A percentile compares a stretch with the other conserved stretches of the same genome.
These are phyloP conservation scores for Tausonia pullulans DNA, from an alignment of 1,284 basidiomycete species.

Conservation along the genomic window DNA sequence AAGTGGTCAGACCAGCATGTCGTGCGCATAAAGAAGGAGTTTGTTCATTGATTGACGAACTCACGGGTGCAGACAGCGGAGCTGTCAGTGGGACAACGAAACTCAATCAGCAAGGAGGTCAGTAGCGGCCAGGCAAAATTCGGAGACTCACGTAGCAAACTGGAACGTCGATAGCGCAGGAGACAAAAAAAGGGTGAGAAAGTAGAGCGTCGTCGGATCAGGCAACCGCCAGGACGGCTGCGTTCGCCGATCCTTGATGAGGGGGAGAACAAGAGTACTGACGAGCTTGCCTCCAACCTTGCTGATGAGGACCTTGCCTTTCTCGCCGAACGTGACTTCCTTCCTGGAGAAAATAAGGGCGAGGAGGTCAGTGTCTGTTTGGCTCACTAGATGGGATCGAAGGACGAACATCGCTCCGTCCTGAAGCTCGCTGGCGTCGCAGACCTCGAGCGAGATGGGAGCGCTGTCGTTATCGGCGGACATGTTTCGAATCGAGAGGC, in stretches of 20 bases:
- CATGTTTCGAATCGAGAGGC: too few relatives aligned
- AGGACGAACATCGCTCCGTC: too few relatives aligned
- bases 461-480: too few relatives aligned
- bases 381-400: too few relatives aligned
- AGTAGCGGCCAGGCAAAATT: too few relatives aligned
- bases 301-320: slow-evolving; percentile 66
- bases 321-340: slow-evolving; percentile 61
- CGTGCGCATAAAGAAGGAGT: neutral
- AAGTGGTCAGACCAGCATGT: too few relatives aligned
- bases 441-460: too few relatives aligned
- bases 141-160: too few relatives aligned
- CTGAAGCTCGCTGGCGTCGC: too few relatives aligned
- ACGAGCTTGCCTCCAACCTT: slow-evolving; percentile 53
- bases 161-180: neutral
- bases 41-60: slow-evolving; percentile 4
- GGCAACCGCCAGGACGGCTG: too few relatives aligned
- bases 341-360: slow-evolving; percentile 42
- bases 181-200: neutral
- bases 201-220: slow-evolving; percentile 33
- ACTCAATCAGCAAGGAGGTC: slow-evolving; percentile 2
- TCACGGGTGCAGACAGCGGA: slow-evolving; percentile 18
- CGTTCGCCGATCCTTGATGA: neutral
- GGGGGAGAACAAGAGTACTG: neutral
- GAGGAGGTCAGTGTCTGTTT: too few relatives aligned
- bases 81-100: slow-evolving; percentile 20